phyloP scores from a whole-genome alignment of 495 filamentous ascomycete genomes.

The Darksidea phi region DNA sequence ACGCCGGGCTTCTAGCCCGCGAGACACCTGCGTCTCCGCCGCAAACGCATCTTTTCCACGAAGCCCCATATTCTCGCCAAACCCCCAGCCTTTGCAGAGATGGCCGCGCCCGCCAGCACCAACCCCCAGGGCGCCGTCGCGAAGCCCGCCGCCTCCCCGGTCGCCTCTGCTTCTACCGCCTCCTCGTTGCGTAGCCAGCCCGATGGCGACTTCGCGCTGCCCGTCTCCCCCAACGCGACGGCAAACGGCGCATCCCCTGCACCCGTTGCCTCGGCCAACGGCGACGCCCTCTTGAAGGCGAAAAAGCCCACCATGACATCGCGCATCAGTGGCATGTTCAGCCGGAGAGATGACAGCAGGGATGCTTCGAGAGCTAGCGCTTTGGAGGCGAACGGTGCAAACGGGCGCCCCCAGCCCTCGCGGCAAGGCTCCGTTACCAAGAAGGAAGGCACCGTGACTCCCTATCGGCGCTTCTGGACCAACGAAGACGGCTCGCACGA shows the following conservation, averaged over 20 bases:
- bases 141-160: slow-evolving; percentile 30
- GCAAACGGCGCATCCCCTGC: slow-evolving; percentile 3
- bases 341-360: slow-evolving; percentile 35
- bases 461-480: slow-evolving; percentile 59
- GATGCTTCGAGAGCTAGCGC: slow-evolving; percentile 28
- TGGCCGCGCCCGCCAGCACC: slow-evolving; percentile 23
- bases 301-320: slow-evolving; percentile 44
- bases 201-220: slow-evolving; percentile 30
- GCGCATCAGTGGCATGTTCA: slow-evolving; percentile 46
- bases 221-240: slow-evolving; percentile 8
- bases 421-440: slow-evolving; percentile 37
- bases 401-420: slow-evolving; percentile 24
- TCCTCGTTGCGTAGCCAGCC: slow-evolving; percentile 37
- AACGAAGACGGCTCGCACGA: slow-evolving; percentile 69
- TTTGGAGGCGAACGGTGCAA: slow-evolving; percentile 30
- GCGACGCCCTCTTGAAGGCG: slow-evolving; percentile 24
- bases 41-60: neutral
- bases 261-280: no score
- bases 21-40: slow-evolving; percentile 31
- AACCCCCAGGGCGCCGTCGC: slow-evolving; percentile 17
- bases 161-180: slow-evolving; percentile 30
- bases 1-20: slow-evolving; percentile 33
- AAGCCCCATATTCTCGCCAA: neutral
- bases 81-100: neutral
- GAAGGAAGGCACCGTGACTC: slow-evolving; percentile 30